These are phyloP conservation scores for Chondrostereum purpureum DNA, from an alignment of 1,284 basidiomycete genomes.

Conservation along the genomic window DNA sequence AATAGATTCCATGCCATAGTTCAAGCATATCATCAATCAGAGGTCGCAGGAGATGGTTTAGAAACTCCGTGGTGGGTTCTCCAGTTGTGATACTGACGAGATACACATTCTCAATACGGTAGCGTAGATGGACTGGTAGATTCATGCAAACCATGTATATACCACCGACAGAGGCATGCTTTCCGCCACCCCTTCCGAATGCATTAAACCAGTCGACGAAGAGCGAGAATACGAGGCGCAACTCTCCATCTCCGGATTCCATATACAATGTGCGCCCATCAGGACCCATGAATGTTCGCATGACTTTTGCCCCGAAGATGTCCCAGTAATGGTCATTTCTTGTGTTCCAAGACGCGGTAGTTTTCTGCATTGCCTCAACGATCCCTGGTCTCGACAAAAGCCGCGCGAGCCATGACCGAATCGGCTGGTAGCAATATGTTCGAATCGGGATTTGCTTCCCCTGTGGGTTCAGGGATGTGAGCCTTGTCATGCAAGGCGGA, in stretches of 20 bases:
- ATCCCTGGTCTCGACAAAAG: not conserved
- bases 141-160: conserved; percentile 27
- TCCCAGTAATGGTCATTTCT: not conserved
- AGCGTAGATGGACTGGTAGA: conserved; percentile 16
- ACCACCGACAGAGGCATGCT: conserved; percentile 23
- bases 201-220: conserved; percentile 35
- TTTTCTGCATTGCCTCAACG: not conserved
- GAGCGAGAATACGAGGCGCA: conserved; percentile 22
- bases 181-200: conserved; percentile 22
- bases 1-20: not conserved
- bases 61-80: not conserved
- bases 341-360: no score
- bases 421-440: not conserved
- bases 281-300: not conserved
- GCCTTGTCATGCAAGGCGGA: not conserved
- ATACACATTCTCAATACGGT: not conserved
- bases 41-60: not conserved
- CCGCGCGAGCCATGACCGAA: not conserved
- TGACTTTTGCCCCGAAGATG: not conserved
- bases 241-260: conserved; percentile 8
- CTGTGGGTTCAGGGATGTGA: not conserved
- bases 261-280: not conserved
- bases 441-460: not conserved
- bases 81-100: not conserved
- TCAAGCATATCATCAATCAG: not conserved